Base-by-base conservation (phyloP, 2,329 filamentous ascomycete species). In the Phyllosticta citriasiana region DNA sequence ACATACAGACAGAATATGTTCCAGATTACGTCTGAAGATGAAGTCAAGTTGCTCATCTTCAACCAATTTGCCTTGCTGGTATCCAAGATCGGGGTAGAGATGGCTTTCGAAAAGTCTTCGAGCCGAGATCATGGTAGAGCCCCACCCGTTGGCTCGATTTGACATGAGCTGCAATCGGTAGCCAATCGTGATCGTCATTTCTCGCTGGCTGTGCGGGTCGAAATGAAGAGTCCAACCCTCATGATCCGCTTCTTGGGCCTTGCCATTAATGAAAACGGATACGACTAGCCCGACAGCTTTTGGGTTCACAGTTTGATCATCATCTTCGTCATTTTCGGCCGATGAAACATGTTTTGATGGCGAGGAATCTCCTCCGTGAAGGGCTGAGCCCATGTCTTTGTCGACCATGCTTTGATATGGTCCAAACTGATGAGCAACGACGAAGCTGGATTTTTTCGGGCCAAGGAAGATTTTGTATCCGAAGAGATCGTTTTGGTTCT, bases 1-100 rank as follows among this genome's bases (percentile, higher is more conserved):
- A 33, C 64, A 65, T 14, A 65, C 64, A 16, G 58, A 64, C 22
- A 65, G 61, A 6, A 65, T 60, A 19, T 65, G 64, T 30, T 64
- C 59, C 1, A 65, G 35, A 14, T 65, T 64, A 2, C 64, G 56
- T 9, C 61, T 47, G 5, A 63, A 12, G 3, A 53, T 25, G 27
- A 63, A 65, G 22, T 64, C 59, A 14, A 63, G 35, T 9, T 59
- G 57, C 4, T 40, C 16, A 26, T 52, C 10, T 3, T 47, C 40
- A n/a, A 5, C 7, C 6, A 47, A n/a, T n/a, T 16, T 47, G 6
- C 16, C 14, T 16, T 16, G 16, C 3, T n/a, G 16, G 14, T n/a
- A 7, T 3, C 6, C 14, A 7, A n/a, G 14, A n/a, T 47, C 16
- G 4, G 40, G 40, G 40, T 47, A 47, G 40, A 47, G n/a, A n/a